phyloP scores from a whole-genome alignment of 495 filamentous ascomycete genomes.

The Penicillium turbatum region DNA sequence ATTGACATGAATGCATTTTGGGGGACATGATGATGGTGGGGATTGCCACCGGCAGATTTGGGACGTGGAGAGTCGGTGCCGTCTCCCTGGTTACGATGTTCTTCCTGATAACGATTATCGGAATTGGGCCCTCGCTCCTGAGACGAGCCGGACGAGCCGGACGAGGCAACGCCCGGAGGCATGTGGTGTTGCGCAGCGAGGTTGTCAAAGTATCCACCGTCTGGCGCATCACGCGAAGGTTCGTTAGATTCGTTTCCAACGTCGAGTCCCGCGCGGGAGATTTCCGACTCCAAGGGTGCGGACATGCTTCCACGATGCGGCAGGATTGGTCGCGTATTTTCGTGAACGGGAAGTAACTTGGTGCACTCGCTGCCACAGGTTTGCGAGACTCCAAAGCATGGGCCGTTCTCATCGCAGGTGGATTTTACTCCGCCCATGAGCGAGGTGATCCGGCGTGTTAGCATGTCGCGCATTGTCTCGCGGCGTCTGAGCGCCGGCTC shows the following conservation, averaged over 20 bases:
- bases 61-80: constrained; percentile 25
- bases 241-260: constrained; percentile 9
- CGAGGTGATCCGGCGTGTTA: constrained; percentile 52
- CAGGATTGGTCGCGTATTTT: constrained; percentile 3
- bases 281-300: constrained; percentile 10
- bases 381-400: constrained; percentile 80
- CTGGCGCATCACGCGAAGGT: background rate
- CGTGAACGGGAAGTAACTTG: constrained; percentile 28
- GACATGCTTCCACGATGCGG: constrained; percentile 17
- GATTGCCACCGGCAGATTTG: constrained; percentile 33
- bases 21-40: constrained; percentile 95
- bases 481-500: constrained; percentile 12
- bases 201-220: constrained; percentile 18
- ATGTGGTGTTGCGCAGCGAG: constrained; percentile 11
- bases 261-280: background rate
- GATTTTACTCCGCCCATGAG: constrained; percentile 65
- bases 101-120: constrained; percentile 7
- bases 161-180: constrained; percentile 7
- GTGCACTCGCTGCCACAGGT: constrained; percentile 78
- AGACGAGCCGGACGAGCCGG: constrained; percentile 17
- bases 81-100: constrained; percentile 12
- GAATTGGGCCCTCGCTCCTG: background rate
- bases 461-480: constrained; percentile 38
- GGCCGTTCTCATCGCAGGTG: constrained; percentile 67
- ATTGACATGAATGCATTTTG: constrained; percentile 91